Evolutionary conservation across 2,329 filamentous ascomycete genomes (phyloP).

Genomic region (Colletotrichum kahawae): DNA sequence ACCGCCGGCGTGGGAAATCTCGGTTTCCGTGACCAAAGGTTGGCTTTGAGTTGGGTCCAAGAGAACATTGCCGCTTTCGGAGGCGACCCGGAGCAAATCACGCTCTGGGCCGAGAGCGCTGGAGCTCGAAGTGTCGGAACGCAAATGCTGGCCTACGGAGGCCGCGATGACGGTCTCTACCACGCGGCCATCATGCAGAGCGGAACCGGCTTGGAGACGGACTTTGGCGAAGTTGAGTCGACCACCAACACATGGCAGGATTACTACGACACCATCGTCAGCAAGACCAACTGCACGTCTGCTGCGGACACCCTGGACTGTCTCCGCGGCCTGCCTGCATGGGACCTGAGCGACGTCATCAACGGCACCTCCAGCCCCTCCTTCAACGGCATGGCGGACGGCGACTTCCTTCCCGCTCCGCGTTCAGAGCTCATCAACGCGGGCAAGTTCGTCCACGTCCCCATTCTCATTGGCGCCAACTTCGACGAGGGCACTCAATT

Average conservation of each 20-base stretch:
- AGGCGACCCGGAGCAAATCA: conserved; percentile 50
- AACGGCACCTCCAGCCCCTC: conserved; percentile 29
- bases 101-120: conserved; percentile 59
- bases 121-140: conserved; percentile 54
- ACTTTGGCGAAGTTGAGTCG: conserved; percentile 30
- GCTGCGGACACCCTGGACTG: conserved; percentile 31
- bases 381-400: conserved; percentile 35
- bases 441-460: conserved; percentile 67
- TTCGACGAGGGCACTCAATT: conserved; percentile 68
- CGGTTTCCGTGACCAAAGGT: conserved; percentile 54
- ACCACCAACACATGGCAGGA: conserved; percentile 22
- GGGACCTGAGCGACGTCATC: conserved; percentile 34
- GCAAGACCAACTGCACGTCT: conserved; percentile 23
- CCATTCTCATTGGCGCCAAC: conserved; percentile 68
- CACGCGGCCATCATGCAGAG: conserved; percentile 55
- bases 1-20: conserved; percentile 52
- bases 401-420: conserved; percentile 43
- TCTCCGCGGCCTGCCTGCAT: conserved; percentile 34
- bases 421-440: conserved; percentile 56
- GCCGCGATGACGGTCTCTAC: conserved; percentile 59
- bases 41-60: conserved; percentile 55
- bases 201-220: conserved; percentile 44
- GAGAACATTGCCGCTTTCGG: conserved; percentile 56
- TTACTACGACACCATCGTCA: conserved; percentile 17
- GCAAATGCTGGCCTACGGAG: conserved; percentile 57